Evolutionary conservation across 2,329 filamentous ascomycete genomes (phyloP).

Genomic region (Ophiostoma sp.): DNA sequence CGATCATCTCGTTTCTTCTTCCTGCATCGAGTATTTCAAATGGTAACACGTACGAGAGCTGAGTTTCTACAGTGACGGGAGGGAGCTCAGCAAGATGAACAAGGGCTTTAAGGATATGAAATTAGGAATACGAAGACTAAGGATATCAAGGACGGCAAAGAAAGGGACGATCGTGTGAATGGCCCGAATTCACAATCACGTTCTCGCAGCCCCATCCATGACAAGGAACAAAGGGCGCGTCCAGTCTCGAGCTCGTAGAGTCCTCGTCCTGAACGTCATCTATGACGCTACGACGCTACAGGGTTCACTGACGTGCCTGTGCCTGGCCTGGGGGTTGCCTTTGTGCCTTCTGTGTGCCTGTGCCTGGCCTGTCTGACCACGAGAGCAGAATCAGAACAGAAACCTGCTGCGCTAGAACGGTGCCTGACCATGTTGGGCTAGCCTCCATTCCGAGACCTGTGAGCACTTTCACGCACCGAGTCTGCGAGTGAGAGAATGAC

Average conservation of each 20-base stretch:
- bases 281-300: neutral
- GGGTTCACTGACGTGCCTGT: neutral
- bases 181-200: neutral
- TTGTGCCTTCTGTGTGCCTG: neutral
- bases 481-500: neutral
- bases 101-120: neutral
- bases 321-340: neutral
- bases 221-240: neutral
- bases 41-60: neutral
- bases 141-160: no score
- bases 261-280: neutral
- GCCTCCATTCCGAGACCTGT: neutral
- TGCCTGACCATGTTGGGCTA: neutral
- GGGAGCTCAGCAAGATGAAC: neutral
- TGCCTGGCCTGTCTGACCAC: slow-evolving; percentile 10
- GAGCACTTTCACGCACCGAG: neutral
- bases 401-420: neutral
- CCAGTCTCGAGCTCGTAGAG: neutral
- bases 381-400: neutral
- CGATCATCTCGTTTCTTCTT: neutral
- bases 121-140: neutral
- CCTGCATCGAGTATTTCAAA: neutral
- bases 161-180: no score
- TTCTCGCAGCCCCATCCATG: neutral
- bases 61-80: slow-evolving; percentile 22